Base-by-base conservation (phyloP, 371 early-diverging fungal genomes). In the Globomyces sp. region DNA sequence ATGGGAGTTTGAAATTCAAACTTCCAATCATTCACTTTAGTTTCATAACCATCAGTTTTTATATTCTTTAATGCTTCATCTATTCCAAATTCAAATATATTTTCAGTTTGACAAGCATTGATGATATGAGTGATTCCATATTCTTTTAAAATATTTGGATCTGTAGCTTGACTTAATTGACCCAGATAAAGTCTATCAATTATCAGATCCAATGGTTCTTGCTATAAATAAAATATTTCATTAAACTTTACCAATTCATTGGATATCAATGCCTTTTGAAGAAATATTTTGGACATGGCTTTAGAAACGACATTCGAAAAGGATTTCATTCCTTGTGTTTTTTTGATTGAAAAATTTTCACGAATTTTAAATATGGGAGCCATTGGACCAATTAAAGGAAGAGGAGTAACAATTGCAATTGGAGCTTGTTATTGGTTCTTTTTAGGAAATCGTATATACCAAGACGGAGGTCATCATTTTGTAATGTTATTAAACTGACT, bases 401-500 rank as follows among this genome's bases (percentile, higher is more conserved):
- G 55, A 36, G 68, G 72, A 69, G 52, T 58, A 42, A 62, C 79
- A 3, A 68, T 67, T 48, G 49, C 73, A 44, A 43, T 66, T 48
- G 65, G 69, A 66, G 77, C 74, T 13, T 64, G 67, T 48, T 74
- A 68, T 13, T 77, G 77, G 77, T 78, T 78, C 74, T 80, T 76
- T 53, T 39, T 71, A 50, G 60, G 72, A 66, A 78, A 80, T 75
- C 61, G 81, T 36, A 69, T 76, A 60, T 72, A 80, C 58, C 58
- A 64, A 13, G 81, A 80, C 62, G 80, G 80, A 5, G 72, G 71
- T 50, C 80, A 80, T 68, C 78, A 80, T 74, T 80, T 80, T 66
- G 78, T 80, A 24, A 24, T 24, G 24, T 24, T 24, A 71, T 59
- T 53, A 62, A 13, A 34, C 6, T 58, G 13, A 11, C 48, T 50